Evolutionary conservation across 2,329 filamentous ascomycete species (phyloP), one percentile per base, ranked within the genome.

Genomic region (Trematosphaeria pertusa): DNA sequence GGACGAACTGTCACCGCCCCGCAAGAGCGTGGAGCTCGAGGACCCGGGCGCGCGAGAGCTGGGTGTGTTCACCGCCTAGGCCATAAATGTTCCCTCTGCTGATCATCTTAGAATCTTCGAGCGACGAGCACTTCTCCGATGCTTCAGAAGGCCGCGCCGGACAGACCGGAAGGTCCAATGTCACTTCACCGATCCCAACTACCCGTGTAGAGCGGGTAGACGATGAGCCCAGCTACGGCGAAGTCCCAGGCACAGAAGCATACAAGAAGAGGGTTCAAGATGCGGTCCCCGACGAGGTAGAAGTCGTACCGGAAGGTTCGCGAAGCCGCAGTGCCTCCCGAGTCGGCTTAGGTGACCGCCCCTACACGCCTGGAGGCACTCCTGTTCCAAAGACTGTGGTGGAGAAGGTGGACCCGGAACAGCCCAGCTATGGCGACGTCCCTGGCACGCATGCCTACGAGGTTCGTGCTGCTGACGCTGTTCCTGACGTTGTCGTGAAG

Each of bases 171-270:
- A 64, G 69, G 43, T 75, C 76, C 41, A 67, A 74, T 55, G 66
- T 72, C 54, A 70, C 71, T 36, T 83, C 81, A 8, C 79, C 81
- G 41, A 78, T 85, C 44, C 84, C 84, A 19, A 76, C 78, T 40
- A 86, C 83, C n/a, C 76, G 83, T 52, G 81, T 86, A 19, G 84
- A 87, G 69, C 79, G 80, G 59, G 80, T 86, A 32, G 84, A 87
- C 64, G 77, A 82, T 58, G 67, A 72, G 48, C 79, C 81, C 11
- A 75, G 77, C 51, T 76, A 86, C 59, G 84, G 84, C 61, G 82
- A 86, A 63, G 76, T 85, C 3, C 84, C 84, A 3, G 83, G 83
- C 8, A 86, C 83, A 20, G 67, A 75, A 14, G 83, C 83, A 44
- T 86, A 84, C 65, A 76, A 81, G n/a, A 77, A 79, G 59, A 74